A percentile compares a stretch with the other conserved stretches of the same genome.
Evolutionary conservation across 768 basidiomycete genomes (phyloP).

Genomic region (Infundibulicybe gibba): DNA sequence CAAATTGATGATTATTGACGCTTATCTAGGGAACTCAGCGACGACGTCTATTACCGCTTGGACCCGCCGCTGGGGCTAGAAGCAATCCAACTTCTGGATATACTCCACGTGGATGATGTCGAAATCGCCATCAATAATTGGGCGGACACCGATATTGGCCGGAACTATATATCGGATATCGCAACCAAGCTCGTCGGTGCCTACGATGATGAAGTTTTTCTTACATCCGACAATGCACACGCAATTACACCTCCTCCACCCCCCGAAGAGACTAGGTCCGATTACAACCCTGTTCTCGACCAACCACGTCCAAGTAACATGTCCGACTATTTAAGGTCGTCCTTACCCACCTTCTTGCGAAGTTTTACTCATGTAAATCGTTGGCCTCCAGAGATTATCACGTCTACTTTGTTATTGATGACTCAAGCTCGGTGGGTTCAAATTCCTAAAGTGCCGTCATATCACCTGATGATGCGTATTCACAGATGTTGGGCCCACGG

Average conservation of each 20-base stretch:
- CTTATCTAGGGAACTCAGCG: background rate
- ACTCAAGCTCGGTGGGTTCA: conserved; percentile 22
- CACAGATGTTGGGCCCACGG: conserved; percentile 14
- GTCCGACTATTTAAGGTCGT: conserved; percentile 18
- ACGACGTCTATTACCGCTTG: conserved; percentile 7
- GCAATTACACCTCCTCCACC: conserved; percentile 15
- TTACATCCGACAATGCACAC: conserved; percentile 5
- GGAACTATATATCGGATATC: conserved; percentile 1
- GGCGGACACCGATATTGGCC: conserved; percentile 6
- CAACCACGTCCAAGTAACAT: conserved; percentile 18
- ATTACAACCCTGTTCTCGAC: conserved; percentile 21
- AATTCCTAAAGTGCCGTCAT: background rate
- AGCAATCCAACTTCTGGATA: conserved; percentile 12
- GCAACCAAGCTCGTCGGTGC: conserved; percentile 8
- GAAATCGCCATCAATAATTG: conserved; percentile 8
- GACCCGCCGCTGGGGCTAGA: conserved; percentile 13
- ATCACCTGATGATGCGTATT: background rate
- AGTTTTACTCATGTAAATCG: background rate
- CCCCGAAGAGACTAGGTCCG: conserved; percentile 11
- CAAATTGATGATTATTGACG: background rate
- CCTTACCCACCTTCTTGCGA: background rate
- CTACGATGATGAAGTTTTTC: conserved; percentile 1
- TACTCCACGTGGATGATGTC: conserved; percentile 9
- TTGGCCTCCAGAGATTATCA: conserved; percentile 18
- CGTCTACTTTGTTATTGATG: conserved; percentile 24